Evolutionary conservation across 2,329 filamentous ascomycete genomes (phyloP).

Genomic region (Ophiostoma tasmaniense): DNA sequence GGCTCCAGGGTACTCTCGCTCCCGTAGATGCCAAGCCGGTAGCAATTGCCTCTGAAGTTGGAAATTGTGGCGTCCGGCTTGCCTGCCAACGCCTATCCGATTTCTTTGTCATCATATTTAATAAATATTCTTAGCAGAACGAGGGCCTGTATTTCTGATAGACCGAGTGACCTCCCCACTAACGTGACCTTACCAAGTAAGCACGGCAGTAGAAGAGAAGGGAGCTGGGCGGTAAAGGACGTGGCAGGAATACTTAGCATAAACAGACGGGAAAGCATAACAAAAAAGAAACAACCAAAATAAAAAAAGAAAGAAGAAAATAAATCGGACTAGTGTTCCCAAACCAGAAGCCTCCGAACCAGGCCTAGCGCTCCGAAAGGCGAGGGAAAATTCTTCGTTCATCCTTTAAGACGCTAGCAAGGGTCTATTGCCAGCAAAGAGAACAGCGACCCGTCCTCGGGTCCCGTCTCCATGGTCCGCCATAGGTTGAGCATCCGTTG

Average conservation of each 20-base stretch:
- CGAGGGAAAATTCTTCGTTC: background rate
- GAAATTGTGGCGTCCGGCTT: background rate
- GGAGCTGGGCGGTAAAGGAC: background rate
- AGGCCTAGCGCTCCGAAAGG: background rate
- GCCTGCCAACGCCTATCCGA: background rate
- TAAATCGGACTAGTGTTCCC: background rate
- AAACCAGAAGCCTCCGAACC: background rate
- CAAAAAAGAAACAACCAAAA: background rate
- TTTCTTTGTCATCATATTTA: background rate
- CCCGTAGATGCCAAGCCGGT: background rate
- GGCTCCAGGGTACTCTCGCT: too few species aligned
- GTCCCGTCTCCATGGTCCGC: background rate
- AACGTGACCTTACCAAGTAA: background rate
- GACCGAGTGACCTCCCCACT: background rate
- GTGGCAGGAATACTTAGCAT: background rate
- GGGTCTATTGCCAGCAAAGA: background rate
- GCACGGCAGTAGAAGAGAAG: background rate
- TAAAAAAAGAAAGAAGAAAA: background rate
- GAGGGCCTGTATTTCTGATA: too few species aligned
- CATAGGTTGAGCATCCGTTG: background rate
- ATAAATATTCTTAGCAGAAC: too few species aligned
- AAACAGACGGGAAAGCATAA: background rate
- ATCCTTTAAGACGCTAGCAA: background rate
- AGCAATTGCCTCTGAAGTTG: background rate
- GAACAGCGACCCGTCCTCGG: background rate